A percentile compares a stretch with the other conserved stretches of the same genome.
These are phyloP conservation scores for Trichosanthes cucumerina DNA, from an alignment of 306 rosid species.

Conservation along the genomic window DNA sequence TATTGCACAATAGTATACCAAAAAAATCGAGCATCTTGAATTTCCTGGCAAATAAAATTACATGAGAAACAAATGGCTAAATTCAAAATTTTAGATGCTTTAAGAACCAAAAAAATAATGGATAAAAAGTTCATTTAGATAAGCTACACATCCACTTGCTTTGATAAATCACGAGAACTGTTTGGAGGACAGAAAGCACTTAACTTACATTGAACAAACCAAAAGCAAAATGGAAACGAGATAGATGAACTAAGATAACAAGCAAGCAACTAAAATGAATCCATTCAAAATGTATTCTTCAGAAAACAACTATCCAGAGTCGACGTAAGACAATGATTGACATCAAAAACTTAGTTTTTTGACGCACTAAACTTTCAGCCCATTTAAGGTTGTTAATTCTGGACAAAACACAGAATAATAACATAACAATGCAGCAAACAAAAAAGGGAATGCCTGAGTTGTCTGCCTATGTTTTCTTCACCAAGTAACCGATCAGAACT, in stretches of 20 bases:
- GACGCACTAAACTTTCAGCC: neutral
- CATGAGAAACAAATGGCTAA: neutral
- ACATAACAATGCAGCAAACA: constrained; percentile 7
- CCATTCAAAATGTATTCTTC: neutral
- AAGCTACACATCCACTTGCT: neutral
- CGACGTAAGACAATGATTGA: neutral
- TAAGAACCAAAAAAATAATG: neutral
- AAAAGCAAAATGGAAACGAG: neutral
- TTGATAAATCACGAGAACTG: neutral
- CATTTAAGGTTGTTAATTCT: neutral
- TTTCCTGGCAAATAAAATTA: too few relatives aligned
- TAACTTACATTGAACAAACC: neutral
- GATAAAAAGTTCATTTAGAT: neutral
- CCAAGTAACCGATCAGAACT: constrained; percentile 23
- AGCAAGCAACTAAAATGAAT: neutral
- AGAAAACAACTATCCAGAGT: neutral
- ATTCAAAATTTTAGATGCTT: neutral
- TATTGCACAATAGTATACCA: too few relatives aligned
- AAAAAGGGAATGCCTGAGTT: neutral
- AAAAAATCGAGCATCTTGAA: too few relatives aligned
- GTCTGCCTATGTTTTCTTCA: constrained; percentile 21
- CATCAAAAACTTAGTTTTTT: neutral
- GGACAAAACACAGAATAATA: neutral
- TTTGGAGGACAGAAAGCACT: neutral
- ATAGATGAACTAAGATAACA: neutral